Conservation (phyloP, 139 green algal genomes). For the Gonium pectorale region DNA sequence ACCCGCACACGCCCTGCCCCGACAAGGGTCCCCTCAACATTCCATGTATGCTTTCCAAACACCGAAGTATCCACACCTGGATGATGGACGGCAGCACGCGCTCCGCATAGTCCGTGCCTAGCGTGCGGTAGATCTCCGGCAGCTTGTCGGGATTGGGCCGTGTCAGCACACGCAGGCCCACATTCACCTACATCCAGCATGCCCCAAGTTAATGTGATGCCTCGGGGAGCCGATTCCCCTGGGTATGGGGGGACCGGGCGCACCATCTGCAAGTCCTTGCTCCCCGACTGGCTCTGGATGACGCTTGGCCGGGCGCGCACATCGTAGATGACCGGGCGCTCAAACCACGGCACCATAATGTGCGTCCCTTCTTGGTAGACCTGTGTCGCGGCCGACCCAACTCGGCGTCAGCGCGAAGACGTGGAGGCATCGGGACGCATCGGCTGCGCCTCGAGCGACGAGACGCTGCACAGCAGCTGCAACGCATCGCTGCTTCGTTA, state of each 20-base stretch:
- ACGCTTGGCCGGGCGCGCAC: conserved; percentile 94
- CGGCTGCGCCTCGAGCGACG: too few species aligned
- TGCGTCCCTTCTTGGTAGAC: conserved; percentile 98
- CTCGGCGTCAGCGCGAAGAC: too few species aligned
- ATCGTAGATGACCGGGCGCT: conserved; percentile 97
- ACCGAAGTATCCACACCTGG: conserved; percentile 62
- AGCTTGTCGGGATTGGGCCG: conserved; percentile 87
- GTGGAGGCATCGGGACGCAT: too few species aligned
- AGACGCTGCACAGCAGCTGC: too few species aligned
- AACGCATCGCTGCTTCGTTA: too few species aligned
- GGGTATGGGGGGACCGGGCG: too few species aligned
- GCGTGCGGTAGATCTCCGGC: conserved; percentile 94
- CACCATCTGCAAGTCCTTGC: conserved; percentile 98
- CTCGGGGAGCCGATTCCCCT: too few species aligned
- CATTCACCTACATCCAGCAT: conserved; percentile 89
- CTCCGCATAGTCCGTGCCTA: conserved; percentile 95
- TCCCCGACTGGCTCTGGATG: conserved; percentile 93
- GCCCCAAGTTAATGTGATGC: too few species aligned
- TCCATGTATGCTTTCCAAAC: too few species aligned
- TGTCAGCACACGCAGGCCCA: conserved; percentile 97
- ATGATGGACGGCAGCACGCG: conserved; percentile 98
- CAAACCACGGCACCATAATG: conserved; percentile 98
- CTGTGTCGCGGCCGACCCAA: conserved; percentile 62
- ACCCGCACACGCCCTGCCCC: too few species aligned
- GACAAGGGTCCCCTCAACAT: background rate